phyloP scores from a whole-genome alignment of 176 grass and related monocot genomes.

The Calamus simplicifolius region DNA sequence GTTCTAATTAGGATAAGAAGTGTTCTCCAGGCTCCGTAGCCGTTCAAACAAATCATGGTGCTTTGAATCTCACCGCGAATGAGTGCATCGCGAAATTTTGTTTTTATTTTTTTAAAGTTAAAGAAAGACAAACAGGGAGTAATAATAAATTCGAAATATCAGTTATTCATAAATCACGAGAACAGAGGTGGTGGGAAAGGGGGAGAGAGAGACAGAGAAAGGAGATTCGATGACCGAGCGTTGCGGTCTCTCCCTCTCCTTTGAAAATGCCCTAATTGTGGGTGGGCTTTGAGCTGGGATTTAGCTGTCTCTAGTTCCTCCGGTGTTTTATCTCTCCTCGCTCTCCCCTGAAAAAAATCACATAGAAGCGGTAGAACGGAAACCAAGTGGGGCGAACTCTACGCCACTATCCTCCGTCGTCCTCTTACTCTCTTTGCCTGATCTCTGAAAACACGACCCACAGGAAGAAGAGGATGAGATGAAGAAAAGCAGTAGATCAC shows the following conservation, averaged over 20 bases:
- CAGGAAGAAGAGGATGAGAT: constrained; percentile 32
- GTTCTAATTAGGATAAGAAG: too few relatives aligned
- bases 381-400: too few relatives aligned
- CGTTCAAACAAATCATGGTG: too few relatives aligned
- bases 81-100: too few relatives aligned
- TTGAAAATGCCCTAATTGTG: not conserved
- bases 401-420: not conserved
- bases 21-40: too few relatives aligned
- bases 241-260: not conserved
- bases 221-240: constrained; percentile 1
- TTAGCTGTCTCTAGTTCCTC: constrained; percentile 17
- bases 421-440: not conserved
- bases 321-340: not conserved
- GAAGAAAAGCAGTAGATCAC: constrained; percentile 20
- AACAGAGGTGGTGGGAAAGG: too few relatives aligned
- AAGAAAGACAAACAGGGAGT: too few relatives aligned
- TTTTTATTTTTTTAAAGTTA: too few relatives aligned
- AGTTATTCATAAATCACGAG: too few relatives aligned
- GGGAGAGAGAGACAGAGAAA: not conserved
- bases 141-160: too few relatives aligned
- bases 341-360: not conserved
- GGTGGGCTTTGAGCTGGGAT: constrained; percentile 25
- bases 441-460: not conserved
- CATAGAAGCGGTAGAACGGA: not conserved
- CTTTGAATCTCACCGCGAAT: too few relatives aligned